These are phyloP conservation scores for Yamadazyma spencermartinsiae DNA, from an alignment of 1,139 yeast species.

Conservation along the genomic window DNA sequence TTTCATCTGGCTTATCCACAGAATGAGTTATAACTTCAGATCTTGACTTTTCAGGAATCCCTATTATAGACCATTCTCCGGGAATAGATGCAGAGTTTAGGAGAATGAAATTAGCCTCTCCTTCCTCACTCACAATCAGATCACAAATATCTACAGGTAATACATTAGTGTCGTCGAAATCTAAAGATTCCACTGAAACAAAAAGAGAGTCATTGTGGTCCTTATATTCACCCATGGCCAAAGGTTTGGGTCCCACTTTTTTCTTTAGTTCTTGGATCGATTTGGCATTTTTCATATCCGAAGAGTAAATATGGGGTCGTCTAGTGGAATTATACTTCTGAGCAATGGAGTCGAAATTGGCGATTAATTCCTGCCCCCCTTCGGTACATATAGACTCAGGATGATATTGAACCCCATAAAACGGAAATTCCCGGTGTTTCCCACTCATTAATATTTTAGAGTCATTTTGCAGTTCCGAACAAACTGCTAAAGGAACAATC, in stretches of 20 bases:
- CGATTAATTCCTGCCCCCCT: constrained; percentile 57
- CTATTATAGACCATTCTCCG: constrained; percentile 87
- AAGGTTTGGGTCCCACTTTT: constrained; percentile 11
- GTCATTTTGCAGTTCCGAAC: constrained; percentile 33
- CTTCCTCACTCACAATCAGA: constrained; percentile 19
- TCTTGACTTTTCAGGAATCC: constrained; percentile 54
- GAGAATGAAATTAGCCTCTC: constrained; percentile 46
- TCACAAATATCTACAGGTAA: constrained; percentile 55
- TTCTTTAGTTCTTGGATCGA: constrained; percentile 4
- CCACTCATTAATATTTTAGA: constrained; percentile 46
- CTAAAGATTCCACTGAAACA: constrained; percentile 10
- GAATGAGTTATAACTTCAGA: constrained; percentile 72
- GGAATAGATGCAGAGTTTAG: constrained; percentile 77
- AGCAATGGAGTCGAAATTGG: constrained; percentile 65
- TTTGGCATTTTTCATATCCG: background rate
- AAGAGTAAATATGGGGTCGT: constrained; percentile 12
- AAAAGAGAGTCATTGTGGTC: constrained; percentile 4
- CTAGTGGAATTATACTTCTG: constrained; percentile 28
- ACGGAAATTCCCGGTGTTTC: constrained; percentile 59
- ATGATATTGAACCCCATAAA: constrained; percentile 94
- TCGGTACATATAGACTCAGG: constrained; percentile 92
- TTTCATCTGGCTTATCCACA: constrained; percentile 32
- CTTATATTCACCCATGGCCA: constrained; percentile 8
- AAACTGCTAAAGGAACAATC: constrained; percentile 59
- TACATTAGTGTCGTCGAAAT: constrained; percentile 13